Evolutionary conservation across 495 filamentous ascomycete genomes (phyloP), one percentile per base, ranked within the genome.

Genomic region (Tuber calosporum): DNA sequence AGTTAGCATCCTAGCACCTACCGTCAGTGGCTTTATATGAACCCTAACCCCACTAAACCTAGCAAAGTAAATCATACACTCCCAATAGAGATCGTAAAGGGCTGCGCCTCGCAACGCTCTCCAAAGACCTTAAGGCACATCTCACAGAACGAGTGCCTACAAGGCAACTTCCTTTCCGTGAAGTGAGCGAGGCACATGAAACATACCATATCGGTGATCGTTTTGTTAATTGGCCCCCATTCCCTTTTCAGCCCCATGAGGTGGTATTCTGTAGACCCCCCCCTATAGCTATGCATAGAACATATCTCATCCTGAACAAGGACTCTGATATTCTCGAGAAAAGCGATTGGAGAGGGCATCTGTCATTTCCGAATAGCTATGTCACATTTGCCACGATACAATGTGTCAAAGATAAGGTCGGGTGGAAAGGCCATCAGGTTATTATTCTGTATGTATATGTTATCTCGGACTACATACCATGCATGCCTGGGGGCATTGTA

Each of bases 1-100:
- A 26, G 83, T 84, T 2, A 90, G 83, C 38, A 89, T 81, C 19
- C 88, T 79, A 0, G 83, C 80, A 4, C 86, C 86, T 2, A 87
- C 86, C 19, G 80, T 81, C 17, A 79, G 74, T 9, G 84, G 88
- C 62, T 86, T 84, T 19, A 84, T 83, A 30, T 72, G 67, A 20
- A 86, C 80, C 43, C 2, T 45, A 22, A 45, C 19, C 19, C 43
- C 43, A 45, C 22, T 5, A 7, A 45, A 45, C 4, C 43, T 45
- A 22, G 43, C 43, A 0, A 22, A 22, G 20, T 20, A 45, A 45
- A 45, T 22, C 20, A 45, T 22, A 7, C 43, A 45, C 5, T 22
- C 20, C 0, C 0, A 4, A 45, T 45, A 22, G 5, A 2, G 43
- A 45, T 6, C 1, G 43, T 45, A 45, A 22, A 45, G 0, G 19